A percentile compares a stretch with the other conserved stretches of the same genome.
Conservation (phyloP, 805 yeast genomes). For the Yarrowia hollandica region DNA sequence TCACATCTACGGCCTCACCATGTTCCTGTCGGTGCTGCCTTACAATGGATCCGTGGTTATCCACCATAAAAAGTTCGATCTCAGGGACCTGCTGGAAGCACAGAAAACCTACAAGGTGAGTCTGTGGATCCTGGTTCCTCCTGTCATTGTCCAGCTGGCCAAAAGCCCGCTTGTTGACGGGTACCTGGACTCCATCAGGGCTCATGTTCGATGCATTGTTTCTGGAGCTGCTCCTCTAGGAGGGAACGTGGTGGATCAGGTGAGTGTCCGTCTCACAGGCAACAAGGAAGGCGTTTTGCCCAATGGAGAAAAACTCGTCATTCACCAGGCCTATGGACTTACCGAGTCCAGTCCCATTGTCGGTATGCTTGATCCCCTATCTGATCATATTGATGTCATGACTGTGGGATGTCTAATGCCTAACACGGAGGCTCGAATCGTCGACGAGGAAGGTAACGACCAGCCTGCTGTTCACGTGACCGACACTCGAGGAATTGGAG, state of each 20-base stretch:
- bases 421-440: conserved; percentile 12
- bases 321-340: conserved; percentile 22
- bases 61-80: conserved; percentile 41
- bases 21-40: conserved; percentile 33
- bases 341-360: conserved; percentile 20
- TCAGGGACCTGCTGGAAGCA: conserved; percentile 37
- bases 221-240: conserved; percentile 52
- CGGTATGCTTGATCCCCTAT: conserved; percentile 17
- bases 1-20: conserved; percentile 40
- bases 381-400: conserved; percentile 23
- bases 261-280: conserved; percentile 2
- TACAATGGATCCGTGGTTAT: conserved; percentile 35
- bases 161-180: conserved; percentile 47
- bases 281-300: conserved; percentile 16
- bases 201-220: conserved; percentile 45
- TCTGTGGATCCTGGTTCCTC: conserved; percentile 47
- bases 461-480: conserved; percentile 15
- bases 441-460: conserved; percentile 23
- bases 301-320: conserved; percentile 3
- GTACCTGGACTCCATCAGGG: conserved; percentile 46
- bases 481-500: conserved; percentile 16
- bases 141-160: conserved; percentile 49
- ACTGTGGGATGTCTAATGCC: conserved; percentile 23
- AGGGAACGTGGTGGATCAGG: conserved; percentile 24
- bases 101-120: conserved; percentile 42